Base-by-base conservation (phyloP, 2,329 filamentous ascomycete species). In the Sporothrix pseudoabietina region DNA sequence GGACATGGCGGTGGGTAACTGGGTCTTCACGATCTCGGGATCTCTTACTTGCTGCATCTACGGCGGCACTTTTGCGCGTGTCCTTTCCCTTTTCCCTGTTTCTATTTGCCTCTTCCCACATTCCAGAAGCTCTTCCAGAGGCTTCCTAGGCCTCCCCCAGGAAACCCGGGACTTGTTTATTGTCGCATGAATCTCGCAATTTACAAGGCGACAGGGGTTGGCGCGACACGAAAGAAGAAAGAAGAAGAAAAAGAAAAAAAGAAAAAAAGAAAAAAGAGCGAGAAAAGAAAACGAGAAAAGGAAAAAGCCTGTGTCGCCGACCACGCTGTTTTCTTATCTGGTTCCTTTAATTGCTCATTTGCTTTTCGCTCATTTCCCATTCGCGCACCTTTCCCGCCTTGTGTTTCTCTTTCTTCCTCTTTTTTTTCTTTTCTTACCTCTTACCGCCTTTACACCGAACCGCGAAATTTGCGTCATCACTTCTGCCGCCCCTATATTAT, bases 401-500 rank as follows among this genome's bases (percentile, higher is more conserved):
- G 4, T 49, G 44, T 16, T 72, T 3, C 70, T 32, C 14, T 49
- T 30, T 54, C 63, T 69, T 47, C 44, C 41, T 65, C n/a, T 19
- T 19, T 9, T 39, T 71, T 65, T 47, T 44, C 3, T 35, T 32
- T 7, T 52, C 10, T 59, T 32, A 26, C 26, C 16, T 52, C 78
- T 76, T 76, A 74, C 75, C 77, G 77, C 75, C 77, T 69, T 72
- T 72, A 73, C 76, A 73, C 76, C 74, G 75, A 74, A 78, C 79
- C 76, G 77, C 75, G 76, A 19, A 49, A 76, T 77, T 77, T 79
- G 78, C 78, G 76, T 78, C 75, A 73, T 71, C 49, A 49, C 54
- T 49, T 32, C 9, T 52, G 26, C 54, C 26, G 12, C 57, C 26
- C 41, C 66, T 75, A 47, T 81, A 80, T 4, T 30, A 19, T 83